Evolutionary conservation across 768 basidiomycete genomes (phyloP).

Genomic region (Pleurotus citrinopileatus): DNA sequence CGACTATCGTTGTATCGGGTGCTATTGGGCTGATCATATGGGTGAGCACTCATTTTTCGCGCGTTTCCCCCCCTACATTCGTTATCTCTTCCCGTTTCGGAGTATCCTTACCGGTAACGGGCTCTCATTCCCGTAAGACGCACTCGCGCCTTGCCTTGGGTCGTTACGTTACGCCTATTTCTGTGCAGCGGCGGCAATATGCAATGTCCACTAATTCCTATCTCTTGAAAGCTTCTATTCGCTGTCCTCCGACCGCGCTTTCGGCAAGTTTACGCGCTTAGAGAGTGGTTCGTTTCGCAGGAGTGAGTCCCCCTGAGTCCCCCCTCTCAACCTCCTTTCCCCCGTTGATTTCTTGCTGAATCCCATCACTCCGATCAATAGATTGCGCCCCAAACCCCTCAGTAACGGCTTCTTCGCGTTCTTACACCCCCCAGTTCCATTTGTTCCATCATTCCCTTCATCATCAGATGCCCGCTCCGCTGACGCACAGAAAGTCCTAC

Average conservation of each 20-base stretch:
- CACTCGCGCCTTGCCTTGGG: background rate
- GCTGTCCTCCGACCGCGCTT: constrained; percentile 66
- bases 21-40: constrained; percentile 62
- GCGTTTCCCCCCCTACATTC: background rate
- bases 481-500: constrained; percentile 54
- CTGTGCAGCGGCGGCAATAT: too few species aligned
- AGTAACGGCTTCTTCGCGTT: constrained; percentile 62
- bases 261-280: constrained; percentile 66
- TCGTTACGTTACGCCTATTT: background rate
- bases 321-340: too few species aligned
- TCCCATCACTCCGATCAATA: constrained; percentile 23
- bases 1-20: constrained; percentile 55
- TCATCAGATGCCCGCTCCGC: constrained; percentile 54
- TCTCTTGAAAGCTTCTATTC: constrained; percentile 52
- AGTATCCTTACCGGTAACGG: background rate
- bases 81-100: background rate
- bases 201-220: too few species aligned
- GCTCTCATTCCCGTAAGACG: background rate
- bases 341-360: too few species aligned
- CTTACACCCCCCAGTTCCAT: constrained; percentile 65
- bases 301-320: constrained; percentile 44
- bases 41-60: constrained; percentile 39
- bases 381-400: constrained; percentile 63
- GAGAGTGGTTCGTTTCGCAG: constrained; percentile 77
- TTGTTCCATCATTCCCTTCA: constrained; percentile 55